Percentiles rank a stretch among this genome's conserved stretches.
Conservation (phyloP, 2,329 filamentous ascomycete species). For the Canariomyces notabilis region DNA sequence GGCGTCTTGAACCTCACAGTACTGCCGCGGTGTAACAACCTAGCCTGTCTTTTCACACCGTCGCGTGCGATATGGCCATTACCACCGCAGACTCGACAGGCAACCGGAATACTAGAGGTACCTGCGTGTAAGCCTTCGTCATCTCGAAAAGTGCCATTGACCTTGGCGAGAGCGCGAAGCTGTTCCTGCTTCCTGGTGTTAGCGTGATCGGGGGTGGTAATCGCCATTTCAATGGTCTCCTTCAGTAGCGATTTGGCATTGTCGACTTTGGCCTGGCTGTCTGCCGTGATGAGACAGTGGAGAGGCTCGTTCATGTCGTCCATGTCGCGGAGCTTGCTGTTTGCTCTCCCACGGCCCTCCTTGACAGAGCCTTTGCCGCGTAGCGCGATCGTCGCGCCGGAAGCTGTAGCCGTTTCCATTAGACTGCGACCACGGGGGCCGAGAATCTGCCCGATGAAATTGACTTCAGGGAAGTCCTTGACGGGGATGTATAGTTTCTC, state of each 20-base stretch:
- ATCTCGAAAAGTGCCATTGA: background rate
- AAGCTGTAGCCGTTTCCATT: background rate
- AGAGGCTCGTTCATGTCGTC: background rate
- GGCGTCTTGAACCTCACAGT: too few relatives aligned
- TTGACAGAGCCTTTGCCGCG: background rate
- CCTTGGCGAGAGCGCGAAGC: background rate
- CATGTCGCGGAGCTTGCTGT: background rate
- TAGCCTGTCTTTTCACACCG: background rate
- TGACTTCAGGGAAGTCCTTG: background rate
- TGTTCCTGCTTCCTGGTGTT: background rate
- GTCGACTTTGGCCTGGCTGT: background rate
- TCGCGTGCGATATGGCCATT: background rate
- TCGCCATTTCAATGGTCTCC: background rate
- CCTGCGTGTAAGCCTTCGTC: background rate
- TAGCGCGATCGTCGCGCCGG: background rate
- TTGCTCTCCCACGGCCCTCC: background rate
- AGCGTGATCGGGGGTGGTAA: background rate
- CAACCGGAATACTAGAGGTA: background rate
- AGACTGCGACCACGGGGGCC: background rate
- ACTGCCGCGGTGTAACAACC: too few relatives aligned
- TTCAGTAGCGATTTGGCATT: background rate
- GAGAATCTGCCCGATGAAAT: background rate
- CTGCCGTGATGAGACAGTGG: background rate
- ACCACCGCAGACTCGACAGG: background rate
- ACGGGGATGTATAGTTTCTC: background rate